Conservation (phyloP, 2,329 filamentous ascomycete genomes). For the Fusarium hainanense region DNA sequence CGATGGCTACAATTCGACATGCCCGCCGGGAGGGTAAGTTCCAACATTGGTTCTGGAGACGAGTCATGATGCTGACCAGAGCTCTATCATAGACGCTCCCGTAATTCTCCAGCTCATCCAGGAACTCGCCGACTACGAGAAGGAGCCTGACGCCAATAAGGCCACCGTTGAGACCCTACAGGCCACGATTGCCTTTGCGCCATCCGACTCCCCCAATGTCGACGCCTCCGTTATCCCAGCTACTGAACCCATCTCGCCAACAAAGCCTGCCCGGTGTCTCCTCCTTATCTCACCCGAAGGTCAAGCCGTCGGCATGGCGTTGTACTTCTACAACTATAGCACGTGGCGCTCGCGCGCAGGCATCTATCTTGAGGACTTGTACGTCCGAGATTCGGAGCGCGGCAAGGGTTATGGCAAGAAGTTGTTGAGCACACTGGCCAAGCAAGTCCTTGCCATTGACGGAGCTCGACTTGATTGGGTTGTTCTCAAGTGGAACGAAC, state of each 20-base stretch:
- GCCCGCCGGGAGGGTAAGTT: conserved; percentile 42
- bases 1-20: conserved; percentile 45
- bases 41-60: not conserved
- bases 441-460: conserved; percentile 76
- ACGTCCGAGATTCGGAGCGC: conserved; percentile 76
- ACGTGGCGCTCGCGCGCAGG: conserved; percentile 91
- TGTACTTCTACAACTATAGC: conserved; percentile 96
- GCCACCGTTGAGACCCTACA: conserved; percentile 81
- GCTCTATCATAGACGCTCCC: conserved; percentile 72
- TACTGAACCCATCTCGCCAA: conserved; percentile 65
- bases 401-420: conserved; percentile 83
- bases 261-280: conserved; percentile 79
- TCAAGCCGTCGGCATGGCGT: conserved; percentile 76
- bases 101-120: conserved; percentile 84
- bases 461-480: conserved; percentile 88
- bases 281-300: conserved; percentile 67
- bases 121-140: conserved; percentile 89
- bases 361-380: conserved; percentile 95
- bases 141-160: conserved; percentile 77
- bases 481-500: conserved; percentile 93
- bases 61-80: conserved; percentile 20
- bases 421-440: conserved; percentile 80
- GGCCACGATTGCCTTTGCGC: conserved; percentile 81
- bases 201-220: conserved; percentile 59
- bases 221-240: conserved; percentile 51